Conservation (phyloP, 345 rosid species). For the Arabis alpina region DNA sequence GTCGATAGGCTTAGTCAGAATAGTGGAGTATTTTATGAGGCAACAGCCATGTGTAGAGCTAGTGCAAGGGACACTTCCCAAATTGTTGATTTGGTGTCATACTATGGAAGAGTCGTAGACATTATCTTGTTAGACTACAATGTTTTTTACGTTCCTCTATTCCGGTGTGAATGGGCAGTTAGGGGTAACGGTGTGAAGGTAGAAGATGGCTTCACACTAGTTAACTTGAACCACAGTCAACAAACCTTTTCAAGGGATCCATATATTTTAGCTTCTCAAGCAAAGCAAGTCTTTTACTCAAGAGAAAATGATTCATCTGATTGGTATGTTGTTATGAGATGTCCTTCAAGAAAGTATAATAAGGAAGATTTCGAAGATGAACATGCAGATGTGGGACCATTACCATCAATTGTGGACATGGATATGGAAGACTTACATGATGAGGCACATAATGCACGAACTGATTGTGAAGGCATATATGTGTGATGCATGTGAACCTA, state of each 20-base stretch:
- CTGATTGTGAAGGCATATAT: not conserved
- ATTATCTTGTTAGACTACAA: not conserved
- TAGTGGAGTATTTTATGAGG: no score
- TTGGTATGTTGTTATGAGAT: no score
- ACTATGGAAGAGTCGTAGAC: not conserved
- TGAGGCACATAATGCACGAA: not conserved
- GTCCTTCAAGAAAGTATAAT: not conserved
- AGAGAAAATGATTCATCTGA: no score
- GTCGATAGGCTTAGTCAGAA: no score
- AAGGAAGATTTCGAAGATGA: not conserved
- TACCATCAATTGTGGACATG: not conserved
- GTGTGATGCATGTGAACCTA: no score
- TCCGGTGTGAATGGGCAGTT: not conserved
- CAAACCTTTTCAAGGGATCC: no score
- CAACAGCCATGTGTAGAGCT: no score
- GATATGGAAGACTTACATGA: not conserved
- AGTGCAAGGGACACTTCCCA: no score
- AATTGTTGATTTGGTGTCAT: not conserved
- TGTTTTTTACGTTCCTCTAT: not conserved
- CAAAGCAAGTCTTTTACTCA: no score
- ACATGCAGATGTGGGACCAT: not conserved
- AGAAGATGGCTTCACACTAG: no score
- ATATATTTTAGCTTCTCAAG: no score
- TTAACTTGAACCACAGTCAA: no score
- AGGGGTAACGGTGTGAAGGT: not conserved